Conservation (phyloP, 1,284 basidiomycete genomes). For the Polyporus tsugae region DNA sequence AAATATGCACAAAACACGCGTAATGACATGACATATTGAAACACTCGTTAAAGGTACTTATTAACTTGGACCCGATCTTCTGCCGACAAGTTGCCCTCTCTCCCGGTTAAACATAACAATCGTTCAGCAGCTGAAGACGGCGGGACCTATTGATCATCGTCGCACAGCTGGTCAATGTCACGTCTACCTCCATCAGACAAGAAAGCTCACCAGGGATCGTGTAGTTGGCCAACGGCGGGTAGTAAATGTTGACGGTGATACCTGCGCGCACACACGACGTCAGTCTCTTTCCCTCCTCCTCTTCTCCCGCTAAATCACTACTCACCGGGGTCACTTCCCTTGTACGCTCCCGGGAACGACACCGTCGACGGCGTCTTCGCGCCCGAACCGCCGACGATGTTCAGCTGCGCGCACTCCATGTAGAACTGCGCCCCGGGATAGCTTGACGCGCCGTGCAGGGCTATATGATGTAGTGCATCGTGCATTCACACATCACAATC, state of each 20-base stretch:
- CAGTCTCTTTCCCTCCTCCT: not conserved
- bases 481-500: no score
- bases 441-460: constrained; percentile 50
- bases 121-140: constrained; percentile 33
- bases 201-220: constrained; percentile 32
- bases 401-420: constrained; percentile 61
- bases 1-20: no score
- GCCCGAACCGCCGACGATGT: constrained; percentile 57
- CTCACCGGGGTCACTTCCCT: constrained; percentile 40
- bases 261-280: constrained; percentile 19
- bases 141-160: constrained; percentile 23
- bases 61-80: not conserved
- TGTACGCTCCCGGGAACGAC: constrained; percentile 59
- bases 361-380: constrained; percentile 54
- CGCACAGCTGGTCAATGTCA: not conserved
- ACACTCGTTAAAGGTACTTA: no score
- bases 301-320: not conserved
- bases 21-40: no score
- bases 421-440: constrained; percentile 65
- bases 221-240: constrained; percentile 29
- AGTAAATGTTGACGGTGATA: constrained; percentile 38
- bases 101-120: not conserved
- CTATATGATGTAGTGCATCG: constrained; percentile 30
- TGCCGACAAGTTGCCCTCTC: not conserved
- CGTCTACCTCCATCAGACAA: not conserved